Base-by-base conservation (phyloP, 106 monocot genomes). In the Triglochin maritima region DNA sequence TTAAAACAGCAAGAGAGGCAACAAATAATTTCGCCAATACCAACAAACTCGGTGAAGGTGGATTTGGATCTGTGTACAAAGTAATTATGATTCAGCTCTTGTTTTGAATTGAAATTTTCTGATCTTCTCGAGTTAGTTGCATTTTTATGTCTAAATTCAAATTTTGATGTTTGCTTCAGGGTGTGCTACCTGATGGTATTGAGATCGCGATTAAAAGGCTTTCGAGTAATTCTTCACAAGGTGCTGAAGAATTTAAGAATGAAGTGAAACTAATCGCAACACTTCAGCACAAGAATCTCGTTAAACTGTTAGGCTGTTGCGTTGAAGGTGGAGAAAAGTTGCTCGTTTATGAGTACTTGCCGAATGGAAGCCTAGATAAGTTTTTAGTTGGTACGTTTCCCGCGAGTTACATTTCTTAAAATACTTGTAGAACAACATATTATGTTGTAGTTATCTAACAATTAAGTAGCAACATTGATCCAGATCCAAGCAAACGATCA, bases 341-440 rank as follows among this genome's bases (percentile, higher is more conserved):
- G 3, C 71, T 71, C 5, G 61, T 71, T 12, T 71, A 71, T 10
- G 71, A 71, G 51, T 71, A 61, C 50, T 9, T 71, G 29, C 71
- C 60, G 12, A 71, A 71, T 51, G 8, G 17, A 50, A 71, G 71
- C 63, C 79, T 86, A 10, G 79, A 82, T 46, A 47, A 50, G 59
- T 82, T 86, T 63, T 59, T 86, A 52, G 79, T 86, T 60, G 86
- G 86, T 80, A 29, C 41, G 71, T 59, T n/a, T 16, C 0, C 11
- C 52, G 9, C 11, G 7, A 8, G 9, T 52, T 8, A 11, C 7
- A 52, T 8, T 52, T 52, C 0, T 52, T 29, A 8, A 52, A 1
- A 52, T 52, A 52, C 9, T 7, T 8, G 7, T 52, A 52, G 52
- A 52, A 8, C 9, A 52, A 52, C 9, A 59, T n/a, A 59, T 3